A percentile compares a stretch with the other conserved stretches of the same genome.
Evolutionary conservation across 2,329 filamentous ascomycete species (phyloP).

Genomic region (Cladorrhinum sp.): DNA sequence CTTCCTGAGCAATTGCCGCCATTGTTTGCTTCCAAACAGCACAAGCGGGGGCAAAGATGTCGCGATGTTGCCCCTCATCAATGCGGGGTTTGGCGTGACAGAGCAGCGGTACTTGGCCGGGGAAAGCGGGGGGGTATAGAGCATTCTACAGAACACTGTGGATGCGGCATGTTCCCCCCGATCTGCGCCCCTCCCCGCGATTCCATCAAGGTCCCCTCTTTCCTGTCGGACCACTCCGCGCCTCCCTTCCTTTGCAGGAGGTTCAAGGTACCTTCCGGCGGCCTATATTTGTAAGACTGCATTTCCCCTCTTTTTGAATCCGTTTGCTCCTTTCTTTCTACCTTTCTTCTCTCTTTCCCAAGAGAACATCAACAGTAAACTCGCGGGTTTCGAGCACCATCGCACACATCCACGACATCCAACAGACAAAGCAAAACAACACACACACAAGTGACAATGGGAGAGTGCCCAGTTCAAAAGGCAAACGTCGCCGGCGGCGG

Average conservation of each 20-base stretch:
- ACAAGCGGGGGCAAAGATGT: constrained; percentile 8
- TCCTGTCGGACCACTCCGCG: constrained; percentile 7
- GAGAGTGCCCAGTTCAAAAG: constrained; percentile 33
- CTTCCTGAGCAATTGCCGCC: not conserved
- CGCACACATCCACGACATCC: not conserved
- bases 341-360: not conserved
- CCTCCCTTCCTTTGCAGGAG: not conserved
- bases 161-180: not conserved
- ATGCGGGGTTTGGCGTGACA: constrained; percentile 19
- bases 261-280: not conserved
- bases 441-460: constrained; percentile 15
- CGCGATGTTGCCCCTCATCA: constrained; percentile 18
- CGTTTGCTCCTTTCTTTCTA: not conserved
- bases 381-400: not conserved
- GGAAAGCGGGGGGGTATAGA: constrained; percentile 7
- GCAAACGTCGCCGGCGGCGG: constrained; percentile 57
- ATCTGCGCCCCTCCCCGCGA: not conserved
- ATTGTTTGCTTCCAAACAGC: not conserved
- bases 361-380: not conserved
- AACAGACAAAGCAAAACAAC: not conserved
- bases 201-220: not conserved
- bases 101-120: constrained; percentile 12
- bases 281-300: not conserved
- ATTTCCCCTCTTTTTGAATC: not conserved
- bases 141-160: not conserved